These are phyloP conservation scores for Termitomyces sp. DNA, from an alignment of 768 basidiomycete species.

Conservation along the genomic window DNA sequence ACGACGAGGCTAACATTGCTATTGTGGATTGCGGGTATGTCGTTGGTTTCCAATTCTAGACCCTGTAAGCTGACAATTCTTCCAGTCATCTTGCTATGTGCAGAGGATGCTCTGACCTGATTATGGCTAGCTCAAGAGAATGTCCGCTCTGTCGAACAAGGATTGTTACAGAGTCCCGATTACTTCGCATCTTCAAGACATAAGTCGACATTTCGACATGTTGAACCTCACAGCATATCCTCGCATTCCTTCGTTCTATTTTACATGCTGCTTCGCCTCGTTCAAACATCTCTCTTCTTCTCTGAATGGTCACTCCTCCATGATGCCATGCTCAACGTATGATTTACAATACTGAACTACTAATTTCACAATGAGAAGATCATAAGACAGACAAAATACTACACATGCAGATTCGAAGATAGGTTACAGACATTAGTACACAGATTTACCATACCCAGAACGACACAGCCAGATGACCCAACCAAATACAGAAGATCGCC, in stretches of 20 bases:
- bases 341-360: background rate
- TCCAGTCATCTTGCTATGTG: constrained; percentile 80
- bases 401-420: background rate
- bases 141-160: constrained; percentile 90
- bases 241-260: background rate
- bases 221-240: background rate
- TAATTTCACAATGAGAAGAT: background rate
- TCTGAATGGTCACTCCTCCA: background rate
- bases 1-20: constrained; percentile 91
- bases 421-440: background rate
- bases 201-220: constrained; percentile 19
- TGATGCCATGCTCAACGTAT: background rate
- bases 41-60: background rate
- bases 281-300: background rate
- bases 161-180: constrained; percentile 77
- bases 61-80: background rate
- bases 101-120: constrained; percentile 69
- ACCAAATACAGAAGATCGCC: background rate
- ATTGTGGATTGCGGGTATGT: constrained; percentile 92
- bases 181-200: constrained; percentile 72
- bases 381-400: background rate
- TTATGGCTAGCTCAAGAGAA: constrained; percentile 78
- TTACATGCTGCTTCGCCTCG: background rate
- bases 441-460: background rate
- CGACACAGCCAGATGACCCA: too few species aligned